Conservation (phyloP, 495 filamentous ascomycete genomes). For the Podospora appendiculata region DNA sequence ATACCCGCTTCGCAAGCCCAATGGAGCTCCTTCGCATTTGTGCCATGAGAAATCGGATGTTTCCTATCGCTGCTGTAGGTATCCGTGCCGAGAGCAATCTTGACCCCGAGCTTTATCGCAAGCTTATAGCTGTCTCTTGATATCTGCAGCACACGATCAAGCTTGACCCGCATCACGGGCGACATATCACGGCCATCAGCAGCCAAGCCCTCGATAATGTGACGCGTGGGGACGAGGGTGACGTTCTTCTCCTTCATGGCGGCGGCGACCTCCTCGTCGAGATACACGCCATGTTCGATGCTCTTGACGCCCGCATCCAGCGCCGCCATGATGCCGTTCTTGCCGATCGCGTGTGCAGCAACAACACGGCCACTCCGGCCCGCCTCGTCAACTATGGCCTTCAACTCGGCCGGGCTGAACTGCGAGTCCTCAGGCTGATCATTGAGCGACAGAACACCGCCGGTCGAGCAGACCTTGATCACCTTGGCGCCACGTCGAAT, state of each 20-base stretch:
- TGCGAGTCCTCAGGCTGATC: constrained; percentile 41
- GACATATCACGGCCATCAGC: constrained; percentile 22
- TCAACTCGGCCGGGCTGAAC: constrained; percentile 43
- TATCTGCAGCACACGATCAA: constrained; percentile 14
- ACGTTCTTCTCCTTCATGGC: constrained; percentile 38
- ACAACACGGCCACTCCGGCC: constrained; percentile 33
- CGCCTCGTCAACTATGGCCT: constrained; percentile 42
- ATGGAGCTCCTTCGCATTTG: constrained; percentile 39
- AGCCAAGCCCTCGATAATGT: constrained; percentile 28
- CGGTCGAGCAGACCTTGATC: constrained; percentile 45
- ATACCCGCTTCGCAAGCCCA: constrained; percentile 43
- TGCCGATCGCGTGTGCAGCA: constrained; percentile 45
- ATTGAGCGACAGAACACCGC: constrained; percentile 36
- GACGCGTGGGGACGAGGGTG: constrained; percentile 37
- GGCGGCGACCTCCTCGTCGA: constrained; percentile 40
- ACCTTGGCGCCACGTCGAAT: constrained; percentile 41
- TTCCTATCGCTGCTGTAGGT: constrained; percentile 9
- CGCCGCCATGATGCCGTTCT: constrained; percentile 42
- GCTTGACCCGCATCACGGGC: constrained; percentile 32
- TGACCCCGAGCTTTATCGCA: constrained; percentile 33
- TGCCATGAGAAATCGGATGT: constrained; percentile 18
- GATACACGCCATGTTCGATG: constrained; percentile 39
- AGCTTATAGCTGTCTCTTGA: constrained; percentile 13
- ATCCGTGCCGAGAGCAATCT: constrained; percentile 39
- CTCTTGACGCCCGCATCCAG: constrained; percentile 37